phyloP scores from a whole-genome alignment of 305 asterid species.

The Striga hermonthica region DNA sequence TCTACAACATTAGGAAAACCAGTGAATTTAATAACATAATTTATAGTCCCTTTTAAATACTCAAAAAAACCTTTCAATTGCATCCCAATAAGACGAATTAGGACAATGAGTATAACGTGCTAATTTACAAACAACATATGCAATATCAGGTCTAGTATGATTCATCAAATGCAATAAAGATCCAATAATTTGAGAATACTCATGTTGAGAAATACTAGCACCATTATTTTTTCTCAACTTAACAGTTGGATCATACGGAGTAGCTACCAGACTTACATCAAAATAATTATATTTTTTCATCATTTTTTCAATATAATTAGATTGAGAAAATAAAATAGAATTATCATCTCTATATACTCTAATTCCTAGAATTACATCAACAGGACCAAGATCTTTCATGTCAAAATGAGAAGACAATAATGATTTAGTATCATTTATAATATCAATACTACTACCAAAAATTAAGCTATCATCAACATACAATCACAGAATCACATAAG shows the following conservation, averaged over 20 bases:
- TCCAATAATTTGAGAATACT: background rate
- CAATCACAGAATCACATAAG: background rate
- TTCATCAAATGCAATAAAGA: too few species aligned
- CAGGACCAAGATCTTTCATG: background rate
- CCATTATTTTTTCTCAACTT: background rate
- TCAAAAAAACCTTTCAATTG: too few species aligned
- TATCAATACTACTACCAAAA: background rate
- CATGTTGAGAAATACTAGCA: background rate
- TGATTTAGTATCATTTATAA: background rate
- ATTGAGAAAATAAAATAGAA: background rate
- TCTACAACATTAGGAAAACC: background rate
- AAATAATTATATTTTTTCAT: background rate
- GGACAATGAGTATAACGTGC: too few species aligned
- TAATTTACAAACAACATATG: too few species aligned
- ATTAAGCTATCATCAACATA: too few species aligned
- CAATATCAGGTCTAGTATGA: too few species aligned
- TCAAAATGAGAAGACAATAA: background rate
- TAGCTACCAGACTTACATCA: background rate
- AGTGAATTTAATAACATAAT: too few species aligned
- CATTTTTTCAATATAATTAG: background rate
- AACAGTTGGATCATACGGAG: background rate
- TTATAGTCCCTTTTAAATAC: too few species aligned
- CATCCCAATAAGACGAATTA: too few species aligned
- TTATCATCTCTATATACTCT: background rate
- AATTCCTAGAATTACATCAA: background rate